These are phyloP conservation scores for Fusarium solani-melongenae DNA, from an alignment of 2,329 filamentous ascomycete species.

Conservation along the genomic window DNA sequence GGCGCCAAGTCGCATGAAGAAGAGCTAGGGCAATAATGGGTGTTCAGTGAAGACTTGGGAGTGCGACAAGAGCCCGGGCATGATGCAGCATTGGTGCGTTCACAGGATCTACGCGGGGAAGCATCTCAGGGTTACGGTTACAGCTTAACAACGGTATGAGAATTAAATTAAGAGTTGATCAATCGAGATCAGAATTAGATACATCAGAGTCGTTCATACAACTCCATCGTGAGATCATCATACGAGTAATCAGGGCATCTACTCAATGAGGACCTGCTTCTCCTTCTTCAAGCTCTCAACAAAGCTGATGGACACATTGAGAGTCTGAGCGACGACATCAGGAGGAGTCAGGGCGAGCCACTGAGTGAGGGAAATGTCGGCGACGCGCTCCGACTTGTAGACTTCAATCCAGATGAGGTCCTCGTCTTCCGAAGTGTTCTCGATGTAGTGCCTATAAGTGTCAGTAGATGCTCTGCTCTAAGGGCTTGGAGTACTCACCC, in stretches of 20 bases:
- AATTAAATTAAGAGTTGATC: not conserved
- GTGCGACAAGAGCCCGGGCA: not conserved
- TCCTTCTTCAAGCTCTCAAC: slow-evolving; percentile 70
- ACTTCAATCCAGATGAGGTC: slow-evolving; percentile 76
- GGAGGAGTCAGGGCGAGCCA: slow-evolving; percentile 76
- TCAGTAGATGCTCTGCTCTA: not conserved
- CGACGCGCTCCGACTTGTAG: slow-evolving; percentile 74
- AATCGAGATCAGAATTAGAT: not conserved
- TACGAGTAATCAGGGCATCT: not conserved
- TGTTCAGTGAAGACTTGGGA: not conserved
- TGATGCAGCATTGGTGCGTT: no score
- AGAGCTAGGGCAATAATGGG: no score
- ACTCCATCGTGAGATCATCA: not conserved
- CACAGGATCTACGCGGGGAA: no score
- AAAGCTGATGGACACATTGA: slow-evolving; percentile 68
- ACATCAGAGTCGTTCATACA: not conserved
- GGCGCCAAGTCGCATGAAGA: no score
- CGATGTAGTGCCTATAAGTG: slow-evolving; percentile 69
- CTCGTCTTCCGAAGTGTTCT: slow-evolving; percentile 72
- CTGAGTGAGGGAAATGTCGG: slow-evolving; percentile 74
- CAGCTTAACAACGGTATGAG: no score
- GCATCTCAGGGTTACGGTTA: no score
- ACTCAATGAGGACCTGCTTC: slow-evolving; percentile 65
- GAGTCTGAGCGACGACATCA: slow-evolving; percentile 68
- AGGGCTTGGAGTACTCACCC: slow-evolving; percentile 48